These are phyloP conservation scores for Russula foetens DNA, from an alignment of 768 basidiomycete genomes.

Conservation along the genomic window DNA sequence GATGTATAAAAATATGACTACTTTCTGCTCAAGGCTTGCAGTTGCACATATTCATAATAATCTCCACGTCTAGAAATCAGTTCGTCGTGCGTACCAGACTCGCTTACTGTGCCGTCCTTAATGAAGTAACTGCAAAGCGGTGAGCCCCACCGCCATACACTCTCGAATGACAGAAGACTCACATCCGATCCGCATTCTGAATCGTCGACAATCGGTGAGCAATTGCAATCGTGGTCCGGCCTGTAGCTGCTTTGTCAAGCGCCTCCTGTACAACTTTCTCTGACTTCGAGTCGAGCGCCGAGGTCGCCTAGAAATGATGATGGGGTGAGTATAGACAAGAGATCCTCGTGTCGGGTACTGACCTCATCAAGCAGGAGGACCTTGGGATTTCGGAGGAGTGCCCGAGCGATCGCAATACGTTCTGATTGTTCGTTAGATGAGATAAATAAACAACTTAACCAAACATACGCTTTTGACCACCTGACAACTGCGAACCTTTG, in stretches of 20 bases:
- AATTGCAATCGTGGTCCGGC: conserved; percentile 90
- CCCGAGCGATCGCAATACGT: conserved; percentile 34
- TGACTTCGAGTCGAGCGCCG: conserved; percentile 43
- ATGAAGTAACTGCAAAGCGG: conserved; percentile 16
- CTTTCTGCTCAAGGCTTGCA: conserved; percentile 15
- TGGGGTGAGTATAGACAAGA: background rate
- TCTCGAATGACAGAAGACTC: background rate
- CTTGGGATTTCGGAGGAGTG: conserved; percentile 27
- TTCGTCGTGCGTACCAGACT: conserved; percentile 21
- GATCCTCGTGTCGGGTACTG: background rate
- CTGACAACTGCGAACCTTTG: conserved; percentile 83
- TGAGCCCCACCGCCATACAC: background rate
- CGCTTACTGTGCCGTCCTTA: conserved; percentile 19
- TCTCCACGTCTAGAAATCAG: conserved; percentile 12
- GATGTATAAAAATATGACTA: background rate
- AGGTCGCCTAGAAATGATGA: conserved; percentile 30
- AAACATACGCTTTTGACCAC: conserved; percentile 75
- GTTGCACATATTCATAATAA: conserved; percentile 21
- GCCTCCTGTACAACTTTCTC: conserved; percentile 91
- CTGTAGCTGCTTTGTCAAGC: conserved; percentile 84
- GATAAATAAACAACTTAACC: background rate
- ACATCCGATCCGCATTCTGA: conserved; percentile 31
- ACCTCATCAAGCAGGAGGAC: conserved; percentile 26
- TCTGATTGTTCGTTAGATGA: conserved; percentile 24
- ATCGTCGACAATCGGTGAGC: conserved; percentile 82